Conservation (phyloP, 306 rosid genomes). For the Urtica urens region DNA sequence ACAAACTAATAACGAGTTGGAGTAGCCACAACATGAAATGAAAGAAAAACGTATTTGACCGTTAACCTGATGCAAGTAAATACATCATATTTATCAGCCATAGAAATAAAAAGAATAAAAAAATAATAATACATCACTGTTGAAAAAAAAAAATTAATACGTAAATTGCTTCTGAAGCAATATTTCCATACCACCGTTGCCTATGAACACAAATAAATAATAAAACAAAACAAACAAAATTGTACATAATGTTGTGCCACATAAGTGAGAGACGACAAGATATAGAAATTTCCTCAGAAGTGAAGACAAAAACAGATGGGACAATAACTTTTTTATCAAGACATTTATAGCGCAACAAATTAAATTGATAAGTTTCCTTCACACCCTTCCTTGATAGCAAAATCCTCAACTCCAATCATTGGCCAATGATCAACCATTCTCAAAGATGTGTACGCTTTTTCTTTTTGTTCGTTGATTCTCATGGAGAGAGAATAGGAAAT, state of each 20-base stretch:
- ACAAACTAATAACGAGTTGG: too few species aligned
- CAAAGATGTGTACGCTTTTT: background rate
- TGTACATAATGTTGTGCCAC: background rate
- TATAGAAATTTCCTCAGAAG: background rate
- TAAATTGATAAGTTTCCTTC: too few species aligned
- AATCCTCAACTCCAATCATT: background rate
- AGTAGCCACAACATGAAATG: too few species aligned
- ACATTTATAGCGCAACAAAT: too few species aligned
- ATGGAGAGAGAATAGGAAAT: background rate
- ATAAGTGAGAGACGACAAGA: background rate
- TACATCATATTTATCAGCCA: too few species aligned
- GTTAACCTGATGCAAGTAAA: too few species aligned
- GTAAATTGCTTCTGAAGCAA: too few species aligned
- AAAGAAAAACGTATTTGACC: too few species aligned
- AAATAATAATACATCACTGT: background rate
- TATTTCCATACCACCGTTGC: too few species aligned
- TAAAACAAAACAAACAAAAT: background rate
- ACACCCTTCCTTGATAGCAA: too few species aligned
- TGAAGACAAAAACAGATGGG: background rate
- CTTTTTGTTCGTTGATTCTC: too few species aligned
- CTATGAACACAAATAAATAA: background rate
- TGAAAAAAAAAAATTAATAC: background rate
- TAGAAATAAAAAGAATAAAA: background rate
- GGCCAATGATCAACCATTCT: background rate
- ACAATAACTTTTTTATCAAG: too few species aligned